Evolutionary conservation across 2,329 filamentous ascomycete species (phyloP), one percentile per base, ranked within the genome.

Genomic region (Hymenoscyphus infarciens): DNA sequence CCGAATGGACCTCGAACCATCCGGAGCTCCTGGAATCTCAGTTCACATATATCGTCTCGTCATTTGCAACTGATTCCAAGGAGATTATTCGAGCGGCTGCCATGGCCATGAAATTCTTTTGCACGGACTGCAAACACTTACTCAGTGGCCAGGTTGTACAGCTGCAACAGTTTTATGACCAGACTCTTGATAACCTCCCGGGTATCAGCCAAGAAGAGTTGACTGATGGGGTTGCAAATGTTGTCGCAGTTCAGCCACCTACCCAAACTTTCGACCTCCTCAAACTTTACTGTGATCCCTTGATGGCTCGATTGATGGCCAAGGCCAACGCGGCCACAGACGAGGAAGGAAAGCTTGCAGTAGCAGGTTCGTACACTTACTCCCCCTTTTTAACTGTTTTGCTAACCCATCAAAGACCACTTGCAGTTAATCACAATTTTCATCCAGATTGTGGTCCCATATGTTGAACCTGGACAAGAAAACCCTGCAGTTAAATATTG

Each of bases 401-500:
- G 29, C 55, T 64, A 56, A 65, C 58, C 57, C 11, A 22, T 33
- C 15, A 33, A 68, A 87, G 94, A 99, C 77, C 92, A 96, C 73
- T 81, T 99, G 55, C 92, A 97, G 72, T 82, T 99, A 61, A 87
- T 99, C 69, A 97, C 94, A 3, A 89, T 92, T 64, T 97, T 98
- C 74, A 85, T 96, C 54, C 89, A 97, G 74, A 79, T 81, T 60
- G 85, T 88, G 11, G 87, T 89, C 61, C 95, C 95, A 0, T 88
- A 90, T 60, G 84, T 94, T 52, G 84, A 86, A 27, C 83, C 84
- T 8, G 83, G 83, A 59, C 82, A 92, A 67, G 87, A 91, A 64
- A 93, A 98, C 73, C 94, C 94, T 5, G 92, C 91, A 0, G 93
- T 99, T 63, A 93, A 92, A 76, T 99, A 99, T 78, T 98, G 95